Percentiles rank a stretch among this genome's conserved stretches.
These are phyloP conservation scores for Tausonia pullulans DNA, from an alignment of 1,284 basidiomycete species.

Conservation along the genomic window DNA sequence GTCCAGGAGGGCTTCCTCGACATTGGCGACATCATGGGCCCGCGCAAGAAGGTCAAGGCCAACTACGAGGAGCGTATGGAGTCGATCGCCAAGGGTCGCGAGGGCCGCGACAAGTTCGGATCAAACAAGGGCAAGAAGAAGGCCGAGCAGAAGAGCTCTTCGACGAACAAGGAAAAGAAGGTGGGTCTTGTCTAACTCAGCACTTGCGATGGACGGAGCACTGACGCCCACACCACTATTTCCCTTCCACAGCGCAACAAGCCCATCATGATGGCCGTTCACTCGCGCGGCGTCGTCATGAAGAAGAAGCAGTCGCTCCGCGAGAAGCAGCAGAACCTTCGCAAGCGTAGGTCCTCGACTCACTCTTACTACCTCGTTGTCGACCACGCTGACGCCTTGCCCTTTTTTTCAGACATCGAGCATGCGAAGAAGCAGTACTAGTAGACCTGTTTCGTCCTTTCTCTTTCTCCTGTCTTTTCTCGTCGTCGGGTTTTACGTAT, in stretches of 20 bases:
- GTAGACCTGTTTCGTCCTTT: background rate
- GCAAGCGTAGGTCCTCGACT: slow-evolving; percentile 23
- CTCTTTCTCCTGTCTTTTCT: background rate
- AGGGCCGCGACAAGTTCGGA: slow-evolving; percentile 92
- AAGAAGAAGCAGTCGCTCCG: slow-evolving; percentile 81
- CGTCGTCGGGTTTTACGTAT: no score
- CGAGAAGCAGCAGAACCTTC: slow-evolving; percentile 57
- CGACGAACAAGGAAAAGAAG: slow-evolving; percentile 75
- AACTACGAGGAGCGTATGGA: slow-evolving; percentile 93
- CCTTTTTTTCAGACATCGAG: slow-evolving; percentile 1
- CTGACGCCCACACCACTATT: no score
- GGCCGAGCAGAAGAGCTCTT: slow-evolving; percentile 62
- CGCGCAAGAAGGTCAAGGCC: slow-evolving; percentile 84
- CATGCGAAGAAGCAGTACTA: slow-evolving; percentile 3
- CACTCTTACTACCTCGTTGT: background rate
- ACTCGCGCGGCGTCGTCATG: slow-evolving; percentile 34
- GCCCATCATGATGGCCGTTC: slow-evolving; percentile 82
- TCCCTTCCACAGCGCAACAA: slow-evolving; percentile 45
- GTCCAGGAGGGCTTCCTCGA: slow-evolving; percentile 57
- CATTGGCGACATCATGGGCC: slow-evolving; percentile 86
- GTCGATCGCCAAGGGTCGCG: slow-evolving; percentile 80
- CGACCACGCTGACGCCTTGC: background rate
- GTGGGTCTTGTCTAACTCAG: background rate
- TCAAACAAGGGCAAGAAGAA: slow-evolving; percentile 79
- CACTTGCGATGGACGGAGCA: no score